Conservation (phyloP, 768 basidiomycete species). For the Guyanaporus albipodus region DNA sequence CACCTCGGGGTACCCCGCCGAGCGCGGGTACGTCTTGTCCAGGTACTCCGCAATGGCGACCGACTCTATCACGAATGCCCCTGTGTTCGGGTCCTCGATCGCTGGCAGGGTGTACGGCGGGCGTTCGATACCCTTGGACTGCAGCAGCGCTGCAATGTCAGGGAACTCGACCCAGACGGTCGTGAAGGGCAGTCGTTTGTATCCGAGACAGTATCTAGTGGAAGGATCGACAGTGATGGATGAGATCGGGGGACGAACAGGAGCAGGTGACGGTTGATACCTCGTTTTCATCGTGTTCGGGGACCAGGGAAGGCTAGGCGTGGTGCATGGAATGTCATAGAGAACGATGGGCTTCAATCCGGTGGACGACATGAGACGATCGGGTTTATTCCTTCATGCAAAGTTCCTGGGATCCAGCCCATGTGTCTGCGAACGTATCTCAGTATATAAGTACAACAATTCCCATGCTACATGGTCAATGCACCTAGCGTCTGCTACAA, state of each 20-base stretch:
- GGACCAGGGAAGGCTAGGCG: constrained; percentile 33
- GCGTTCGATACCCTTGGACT: constrained; percentile 24
- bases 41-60: constrained; percentile 47
- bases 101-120: constrained; percentile 43
- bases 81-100: constrained; percentile 45
- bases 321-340: constrained; percentile 34
- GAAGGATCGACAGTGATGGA: background rate
- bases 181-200: constrained; percentile 11
- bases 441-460: too few relatives aligned
- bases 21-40: constrained; percentile 45
- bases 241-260: too few relatives aligned
- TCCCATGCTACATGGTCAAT: too few relatives aligned
- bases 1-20: constrained; percentile 36
- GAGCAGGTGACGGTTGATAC: background rate
- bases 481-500: too few relatives aligned
- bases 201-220: constrained; percentile 14
- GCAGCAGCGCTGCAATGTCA: constrained; percentile 38
- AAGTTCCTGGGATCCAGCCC: too few relatives aligned
- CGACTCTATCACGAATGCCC: constrained; percentile 39
- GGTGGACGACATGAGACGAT: constrained; percentile 6
- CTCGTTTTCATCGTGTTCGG: constrained; percentile 28
- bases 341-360: constrained; percentile 27
- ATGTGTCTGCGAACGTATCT: too few relatives aligned
- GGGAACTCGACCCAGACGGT: constrained; percentile 33
- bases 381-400: too few relatives aligned